A percentile compares a stretch with the other conserved stretches of the same genome.
phyloP scores from a whole-genome alignment of 768 basidiomycete species.

The Kwoniella dendrophila region DNA sequence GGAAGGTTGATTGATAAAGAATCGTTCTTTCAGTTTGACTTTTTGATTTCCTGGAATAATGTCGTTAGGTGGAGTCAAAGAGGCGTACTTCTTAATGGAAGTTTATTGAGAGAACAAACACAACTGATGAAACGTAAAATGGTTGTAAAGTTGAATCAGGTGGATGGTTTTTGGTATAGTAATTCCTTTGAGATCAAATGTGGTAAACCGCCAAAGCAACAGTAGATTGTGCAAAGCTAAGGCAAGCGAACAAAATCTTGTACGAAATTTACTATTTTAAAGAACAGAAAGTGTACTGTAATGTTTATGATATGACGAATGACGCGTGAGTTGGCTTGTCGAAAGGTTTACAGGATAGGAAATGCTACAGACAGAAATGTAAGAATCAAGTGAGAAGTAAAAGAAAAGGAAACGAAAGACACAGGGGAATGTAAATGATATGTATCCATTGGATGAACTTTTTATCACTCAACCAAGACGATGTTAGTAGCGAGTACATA shows the following conservation, averaged over 20 bases:
- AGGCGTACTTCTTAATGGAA: constrained; percentile 11
- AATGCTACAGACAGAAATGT: neutral
- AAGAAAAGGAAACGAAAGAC: no score
- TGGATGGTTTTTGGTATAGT: no score
- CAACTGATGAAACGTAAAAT: neutral
- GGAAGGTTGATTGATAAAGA: no score
- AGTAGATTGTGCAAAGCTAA: neutral
- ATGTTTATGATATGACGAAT: neutral
- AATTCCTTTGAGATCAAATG: no score
- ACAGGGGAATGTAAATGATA: no score
- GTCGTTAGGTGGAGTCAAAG: neutral
- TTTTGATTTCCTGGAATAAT: neutral
- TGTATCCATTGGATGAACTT: constrained; percentile 1
- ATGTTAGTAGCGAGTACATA: no score
- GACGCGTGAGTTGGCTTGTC: constrained; percentile 1
- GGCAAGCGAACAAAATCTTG: constrained; percentile 6
- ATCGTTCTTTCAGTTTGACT: no score
- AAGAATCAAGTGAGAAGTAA: neutral
- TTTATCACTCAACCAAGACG: constrained; percentile 8
- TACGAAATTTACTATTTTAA: no score
- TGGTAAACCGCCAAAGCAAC: no score
- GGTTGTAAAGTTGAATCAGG: neutral
- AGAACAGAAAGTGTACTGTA: no score
- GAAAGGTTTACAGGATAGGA: neutral
- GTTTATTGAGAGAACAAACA: neutral